Percentiles rank a stretch among this genome's conserved stretches.
Evolutionary conservation across 129 eudicot genomes (phyloP).

Genomic region (Helichrysum umbraculigerum): DNA sequence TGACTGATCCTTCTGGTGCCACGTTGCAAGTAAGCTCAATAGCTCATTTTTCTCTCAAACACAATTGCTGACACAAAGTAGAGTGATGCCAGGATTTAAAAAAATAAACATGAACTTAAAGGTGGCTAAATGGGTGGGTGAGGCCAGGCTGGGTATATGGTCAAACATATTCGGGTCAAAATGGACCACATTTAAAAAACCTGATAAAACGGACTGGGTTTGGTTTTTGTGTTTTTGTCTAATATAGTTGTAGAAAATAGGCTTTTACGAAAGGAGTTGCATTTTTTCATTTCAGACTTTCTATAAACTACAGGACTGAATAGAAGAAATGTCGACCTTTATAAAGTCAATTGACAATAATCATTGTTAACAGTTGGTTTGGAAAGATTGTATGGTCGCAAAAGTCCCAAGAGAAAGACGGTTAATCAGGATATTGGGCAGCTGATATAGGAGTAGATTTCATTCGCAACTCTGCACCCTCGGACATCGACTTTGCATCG

Average conservation of each 20-base stretch:
- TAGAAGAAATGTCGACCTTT: slow-evolving; percentile 84
- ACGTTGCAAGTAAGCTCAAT: slow-evolving; percentile 90
- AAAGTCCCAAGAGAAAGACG: no score
- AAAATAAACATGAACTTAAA: background rate
- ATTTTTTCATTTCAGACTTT: no score
- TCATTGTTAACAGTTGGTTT: slow-evolving; percentile 74
- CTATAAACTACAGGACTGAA: no score
- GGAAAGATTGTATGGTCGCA: slow-evolving; percentile 89
- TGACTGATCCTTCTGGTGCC: slow-evolving; percentile 85
- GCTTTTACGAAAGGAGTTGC: no score
- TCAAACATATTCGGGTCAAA: background rate
- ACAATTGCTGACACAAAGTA: background rate
- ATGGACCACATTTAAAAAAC: background rate
- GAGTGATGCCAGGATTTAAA: background rate
- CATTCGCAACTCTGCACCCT: slow-evolving; percentile 76
- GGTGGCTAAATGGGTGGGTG: background rate
- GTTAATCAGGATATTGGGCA: slow-evolving; percentile 83
- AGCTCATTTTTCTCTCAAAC: background rate
- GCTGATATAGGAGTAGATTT: slow-evolving; percentile 86
- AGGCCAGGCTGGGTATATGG: background rate
- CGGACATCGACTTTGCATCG: slow-evolving; percentile 87
- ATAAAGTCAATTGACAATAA: no score
- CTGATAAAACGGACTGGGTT: no score
- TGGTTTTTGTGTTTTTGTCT: no score
- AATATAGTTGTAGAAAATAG: no score